Conservation (phyloP, 768 basidiomycete genomes). For the Tephrocybe sp. region DNA sequence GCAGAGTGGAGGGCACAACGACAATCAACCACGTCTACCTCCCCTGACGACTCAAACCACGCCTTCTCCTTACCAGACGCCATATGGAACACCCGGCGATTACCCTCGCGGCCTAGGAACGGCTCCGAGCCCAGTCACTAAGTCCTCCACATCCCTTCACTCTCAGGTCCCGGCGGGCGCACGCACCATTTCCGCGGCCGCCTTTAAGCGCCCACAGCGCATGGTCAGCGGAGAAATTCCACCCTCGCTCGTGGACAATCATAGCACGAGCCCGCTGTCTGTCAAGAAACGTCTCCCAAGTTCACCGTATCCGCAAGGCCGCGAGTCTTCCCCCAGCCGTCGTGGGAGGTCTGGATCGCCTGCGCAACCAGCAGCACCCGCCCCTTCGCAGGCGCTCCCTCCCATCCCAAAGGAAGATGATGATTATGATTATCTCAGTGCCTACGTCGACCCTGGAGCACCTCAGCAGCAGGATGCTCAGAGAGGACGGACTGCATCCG, state of each 20-base stretch:
- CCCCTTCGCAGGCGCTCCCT: constrained; percentile 12
- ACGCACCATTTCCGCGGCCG: constrained; percentile 74
- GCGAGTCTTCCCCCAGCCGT: constrained; percentile 18
- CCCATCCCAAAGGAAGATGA: constrained; percentile 34
- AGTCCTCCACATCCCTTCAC: constrained; percentile 16
- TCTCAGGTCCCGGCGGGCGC: constrained; percentile 31
- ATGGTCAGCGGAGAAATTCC: constrained; percentile 24
- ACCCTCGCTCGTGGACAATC: constrained; percentile 33
- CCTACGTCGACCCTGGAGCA: constrained; percentile 39
- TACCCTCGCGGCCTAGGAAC: constrained; percentile 33
- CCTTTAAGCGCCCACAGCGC: constrained; percentile 59
- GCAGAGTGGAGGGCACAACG: constrained; percentile 4
- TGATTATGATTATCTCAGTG: constrained; percentile 60
- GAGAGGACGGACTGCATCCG: too few relatives aligned
- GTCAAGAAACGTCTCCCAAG: constrained; percentile 50
- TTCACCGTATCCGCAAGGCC: constrained; percentile 37
- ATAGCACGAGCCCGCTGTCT: constrained; percentile 39
- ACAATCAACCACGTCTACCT: constrained; percentile 10
- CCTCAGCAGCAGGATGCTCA: too few relatives aligned
- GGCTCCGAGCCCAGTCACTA: constrained; percentile 15
- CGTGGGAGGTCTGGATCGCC: constrained; percentile 15
- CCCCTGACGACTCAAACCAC: constrained; percentile 4
- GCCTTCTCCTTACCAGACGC: constrained; percentile 38
- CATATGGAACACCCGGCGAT: constrained; percentile 31
- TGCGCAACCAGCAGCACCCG: constrained; percentile 15